Conservation (phyloP, 23 red algal species). For the Gracilaria gracilis region DNA sequence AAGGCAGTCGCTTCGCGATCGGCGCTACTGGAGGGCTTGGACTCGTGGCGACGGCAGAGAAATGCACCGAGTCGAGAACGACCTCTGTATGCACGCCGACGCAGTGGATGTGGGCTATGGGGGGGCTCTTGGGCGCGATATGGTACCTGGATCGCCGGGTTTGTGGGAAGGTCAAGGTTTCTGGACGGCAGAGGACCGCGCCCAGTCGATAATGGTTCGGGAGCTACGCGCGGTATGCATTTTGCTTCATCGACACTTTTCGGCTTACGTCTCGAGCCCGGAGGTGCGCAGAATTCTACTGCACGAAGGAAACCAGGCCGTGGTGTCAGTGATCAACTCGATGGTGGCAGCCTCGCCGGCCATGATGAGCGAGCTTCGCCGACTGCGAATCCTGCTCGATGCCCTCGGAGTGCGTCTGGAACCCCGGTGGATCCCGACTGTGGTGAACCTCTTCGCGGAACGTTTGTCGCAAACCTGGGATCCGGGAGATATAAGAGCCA, state of each 20-base stretch:
- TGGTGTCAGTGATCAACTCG: not conserved
- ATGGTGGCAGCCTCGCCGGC: slow-evolving; percentile 8
- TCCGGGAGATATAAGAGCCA: not conserved
- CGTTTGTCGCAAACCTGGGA: not conserved
- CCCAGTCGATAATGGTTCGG: not conserved
- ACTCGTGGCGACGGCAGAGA: not conserved
- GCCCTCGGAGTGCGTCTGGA: not conserved
- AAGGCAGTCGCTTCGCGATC: not conserved
- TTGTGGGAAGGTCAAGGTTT: not conserved
- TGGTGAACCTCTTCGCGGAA: slow-evolving; percentile 1
- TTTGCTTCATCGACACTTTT: not conserved
- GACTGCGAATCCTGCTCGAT: not conserved
- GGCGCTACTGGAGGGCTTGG: not conserved
- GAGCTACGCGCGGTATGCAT: not conserved
- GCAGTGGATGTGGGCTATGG: not conserved
- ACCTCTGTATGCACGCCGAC: not conserved
- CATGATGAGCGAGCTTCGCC: slow-evolving; percentile 39
- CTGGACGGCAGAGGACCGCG: not conserved
- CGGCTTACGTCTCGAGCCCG: not conserved
- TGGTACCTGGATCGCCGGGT: not conserved
- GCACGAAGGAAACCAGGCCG: slow-evolving; percentile 1
- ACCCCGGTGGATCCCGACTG: not conserved
- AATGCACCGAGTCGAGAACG: not conserved
- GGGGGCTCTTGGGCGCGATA: not conserved
- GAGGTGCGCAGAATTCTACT: not conserved